Base-by-base conservation (phyloP, 2,329 filamentous ascomycete species). In the Colletotrichum agaves region DNA sequence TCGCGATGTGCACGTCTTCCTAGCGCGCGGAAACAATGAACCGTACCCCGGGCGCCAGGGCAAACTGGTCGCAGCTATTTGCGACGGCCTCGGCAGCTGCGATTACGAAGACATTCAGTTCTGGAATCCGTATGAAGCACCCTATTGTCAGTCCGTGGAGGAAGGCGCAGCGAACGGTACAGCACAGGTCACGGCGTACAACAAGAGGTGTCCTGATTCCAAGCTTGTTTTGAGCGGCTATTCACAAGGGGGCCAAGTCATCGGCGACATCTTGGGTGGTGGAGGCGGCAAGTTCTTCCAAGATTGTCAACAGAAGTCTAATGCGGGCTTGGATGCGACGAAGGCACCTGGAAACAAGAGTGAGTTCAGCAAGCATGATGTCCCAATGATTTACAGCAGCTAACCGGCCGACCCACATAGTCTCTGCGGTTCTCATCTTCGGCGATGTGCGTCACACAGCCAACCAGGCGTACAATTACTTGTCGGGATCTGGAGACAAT, bases 191-290 rank as follows among this genome's bases (percentile, higher is more conserved):
- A 75, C 74, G 6, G 76, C 75, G 0, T 83, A 82, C 71, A 76
- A 76, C 70, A 72, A 77, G 70, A 73, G 73, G 15, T 83, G 80
- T 63, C 80, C 81, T 15, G 69, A 79, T 41, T 67, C 79, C 21
- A 80, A 77, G 67, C 75, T 83, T 12, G 79, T 82, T 6, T 58
- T 83, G 33, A 79, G 77, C 66, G 81, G 81, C 0, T 83, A 80
- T 69, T 80, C 78, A 2, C 78, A 83, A 66, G 81, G 80, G 52
- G 77, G 74, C 2, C 78, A 81, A 2, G 74, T 83, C 12, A 69
- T 79, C 17, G 74, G 78, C 47, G 79, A 79, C 66, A 73, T 81
- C 27, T 69, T 80, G 5, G 76, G 75, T 46, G 75, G 76, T 10
- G 76, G 76, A 11, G 78, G 77, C 19, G 78, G 78, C 17, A 73